phyloP scores from a whole-genome alignment of 495 filamentous ascomycete genomes.

The Tuber melanosporum region DNA sequence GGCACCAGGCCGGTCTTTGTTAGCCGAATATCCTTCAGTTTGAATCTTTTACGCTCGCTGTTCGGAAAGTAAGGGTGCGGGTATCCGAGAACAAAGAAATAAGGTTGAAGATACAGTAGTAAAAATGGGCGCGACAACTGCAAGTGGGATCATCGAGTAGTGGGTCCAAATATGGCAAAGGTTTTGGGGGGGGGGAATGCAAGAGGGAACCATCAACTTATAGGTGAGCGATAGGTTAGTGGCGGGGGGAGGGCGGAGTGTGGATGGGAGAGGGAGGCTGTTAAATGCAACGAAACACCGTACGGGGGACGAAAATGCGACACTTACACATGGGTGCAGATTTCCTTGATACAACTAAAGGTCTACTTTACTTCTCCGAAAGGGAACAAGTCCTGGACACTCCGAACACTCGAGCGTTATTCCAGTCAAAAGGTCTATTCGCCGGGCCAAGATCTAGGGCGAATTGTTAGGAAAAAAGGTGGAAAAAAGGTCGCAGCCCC shows the following conservation, averaged over 20 bases:
- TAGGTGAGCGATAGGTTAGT: background rate
- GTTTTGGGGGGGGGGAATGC: background rate
- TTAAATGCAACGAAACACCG: background rate
- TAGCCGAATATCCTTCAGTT: constrained; percentile 23
- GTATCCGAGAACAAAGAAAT: background rate
- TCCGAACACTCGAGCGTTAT: background rate
- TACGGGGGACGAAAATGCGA: background rate
- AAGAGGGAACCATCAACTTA: background rate
- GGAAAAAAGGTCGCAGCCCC: background rate
- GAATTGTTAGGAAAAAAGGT: background rate
- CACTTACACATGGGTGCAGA: background rate
- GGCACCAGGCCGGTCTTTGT: constrained; percentile 28
- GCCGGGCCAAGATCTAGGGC: background rate
- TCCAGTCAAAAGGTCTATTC: background rate
- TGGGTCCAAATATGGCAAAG: background rate
- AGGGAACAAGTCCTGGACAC: background rate
- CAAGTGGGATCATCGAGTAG: background rate
- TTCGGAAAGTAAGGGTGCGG: background rate
- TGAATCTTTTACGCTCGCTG: background rate
- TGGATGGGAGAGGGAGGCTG: background rate
- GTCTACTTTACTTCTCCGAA: background rate
- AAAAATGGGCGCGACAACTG: background rate
- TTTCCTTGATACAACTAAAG: background rate
- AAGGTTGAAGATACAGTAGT: background rate
- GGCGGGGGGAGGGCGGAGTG: background rate